Conservation (phyloP, 1,284 basidiomycete species). For the Ganoderma resinaceum region DNA sequence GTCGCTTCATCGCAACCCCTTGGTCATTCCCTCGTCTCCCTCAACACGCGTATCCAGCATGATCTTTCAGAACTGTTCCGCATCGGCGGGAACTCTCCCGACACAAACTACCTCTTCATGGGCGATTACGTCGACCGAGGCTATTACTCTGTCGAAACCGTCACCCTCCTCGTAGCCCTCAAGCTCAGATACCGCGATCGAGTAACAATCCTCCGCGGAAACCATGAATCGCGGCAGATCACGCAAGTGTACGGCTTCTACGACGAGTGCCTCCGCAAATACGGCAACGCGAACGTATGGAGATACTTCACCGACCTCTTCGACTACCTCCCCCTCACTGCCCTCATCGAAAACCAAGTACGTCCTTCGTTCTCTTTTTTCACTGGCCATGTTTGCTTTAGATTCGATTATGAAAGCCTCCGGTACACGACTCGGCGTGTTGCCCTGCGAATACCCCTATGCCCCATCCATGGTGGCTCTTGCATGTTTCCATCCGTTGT, state of each 20-base stretch:
- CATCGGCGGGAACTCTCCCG: constrained; percentile 98
- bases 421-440: constrained; percentile 16
- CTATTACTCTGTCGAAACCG: constrained; percentile 99
- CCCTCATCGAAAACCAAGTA: constrained; percentile 98
- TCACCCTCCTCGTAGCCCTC: constrained; percentile 97
- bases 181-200: constrained; percentile 99
- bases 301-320: constrained; percentile 99
- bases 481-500: constrained; percentile 3
- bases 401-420: constrained; percentile 4
- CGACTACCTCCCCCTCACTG: constrained; percentile 96
- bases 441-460: not conserved
- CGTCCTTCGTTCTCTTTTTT: constrained; percentile 43
- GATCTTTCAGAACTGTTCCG: constrained; percentile 99
- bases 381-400: constrained; percentile 1
- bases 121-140: constrained; percentile 99
- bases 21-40: constrained; percentile 9
- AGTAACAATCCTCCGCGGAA: constrained; percentile 97
- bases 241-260: constrained; percentile 99
- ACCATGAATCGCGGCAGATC: constrained; percentile 99
- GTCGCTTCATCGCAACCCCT: constrained; percentile 7
- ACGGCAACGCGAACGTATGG: constrained; percentile 99
- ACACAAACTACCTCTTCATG: constrained; percentile 99
- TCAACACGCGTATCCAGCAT: constrained; percentile 63
- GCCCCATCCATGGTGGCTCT: not conserved
- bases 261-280: constrained; percentile 99